Evolutionary conservation across 2,329 filamentous ascomycete species (phyloP), one percentile per base, ranked within the genome.

Genomic region (Colletotrichum godetiae): DNA sequence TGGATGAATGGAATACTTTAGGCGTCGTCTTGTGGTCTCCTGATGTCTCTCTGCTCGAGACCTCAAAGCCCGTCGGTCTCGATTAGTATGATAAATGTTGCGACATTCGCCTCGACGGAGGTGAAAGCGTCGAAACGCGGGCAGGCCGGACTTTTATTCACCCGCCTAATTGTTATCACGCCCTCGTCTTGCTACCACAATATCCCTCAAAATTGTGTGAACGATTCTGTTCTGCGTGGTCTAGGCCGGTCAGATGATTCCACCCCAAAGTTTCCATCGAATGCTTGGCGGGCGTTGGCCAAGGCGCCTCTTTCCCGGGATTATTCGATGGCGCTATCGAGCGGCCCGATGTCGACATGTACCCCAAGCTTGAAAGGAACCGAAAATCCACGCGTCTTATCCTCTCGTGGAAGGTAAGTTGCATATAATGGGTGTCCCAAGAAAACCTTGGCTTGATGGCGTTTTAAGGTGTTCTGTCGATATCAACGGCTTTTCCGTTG

Each of bases 301-400:
- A 27, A 53, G 49, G 46, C 60, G 22, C 46, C 6, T 60, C 5
- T 55, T n/a, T 49, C 22, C 33, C 46, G 19, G 46, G 67, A 15
- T n/a, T 46, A 29, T 49, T 37, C 27, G 67, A 73, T 73, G 49
- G 70, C 70, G 70, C 57, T 70, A 73, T 73, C 33, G 33, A 42
- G 55, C 22, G 53, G 56, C 55, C 27, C 27, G 35, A 73, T 73
- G 70, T 73, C 67, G 70, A 70, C 68, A 73, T 73, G 22, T 1
- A 73, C 60, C 52, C 67, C 61, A 70, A 42, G 60, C 35, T 55
- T 57, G 22, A 46, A 42, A 10, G 60, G 60, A n/a, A 68, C 15
- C 31, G 61, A 24, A 24, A 64, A 12, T 49, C 15, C 37, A 27
- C 55, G 27, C 19, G 13, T 11, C 55, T n/a, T 27, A 11, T 27